Evolutionary conservation across 1,284 basidiomycete genomes (phyloP), one percentile per base, ranked within the genome.

Genomic region (Afroboletus lepidellus): DNA sequence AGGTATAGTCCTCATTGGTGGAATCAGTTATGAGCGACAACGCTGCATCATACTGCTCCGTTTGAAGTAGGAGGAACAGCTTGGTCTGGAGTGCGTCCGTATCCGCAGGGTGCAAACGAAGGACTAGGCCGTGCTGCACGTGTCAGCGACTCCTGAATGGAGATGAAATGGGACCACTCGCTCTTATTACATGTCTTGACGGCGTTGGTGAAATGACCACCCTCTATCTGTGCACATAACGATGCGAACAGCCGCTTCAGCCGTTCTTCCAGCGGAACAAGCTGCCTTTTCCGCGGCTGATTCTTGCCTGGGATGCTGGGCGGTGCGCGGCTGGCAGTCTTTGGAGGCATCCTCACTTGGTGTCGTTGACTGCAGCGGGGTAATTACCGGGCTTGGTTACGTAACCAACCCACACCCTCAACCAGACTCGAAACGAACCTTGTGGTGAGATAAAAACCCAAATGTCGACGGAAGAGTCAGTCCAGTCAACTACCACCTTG

Each of bases 131-230:
- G 33, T 46, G 38, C 41, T 51, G 41, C 45, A 47, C 37, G 42
- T 30, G 57, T 68, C 52, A 65, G 44, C 48, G 38, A 38, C 48
- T 63, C 60, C 65, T 56, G 53, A 55, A 53, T 51, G 60, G 62
- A 61, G 49, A 57, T 61, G 55, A 58, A 55, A 56, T 51, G 48
- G 52, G 43, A 60, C 57, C 52, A 79, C 83, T 59, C 63, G 90
- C 92, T 89, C 75, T 91, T 92, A 72, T 91, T 87, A 76, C 90
- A 93, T 56, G 91, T 93, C 79, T 87, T 91, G 65, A 92, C 78
- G 27, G 90, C 90, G 66, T 89, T 92, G 51, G 75, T 72, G 66
- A 89, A 86, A 71, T 91, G 84, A 3, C 86, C 87, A 30, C 88
- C 89, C 59, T 94, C 89, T 60, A 93, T 84, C 66, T 94, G 92